Evolutionary conservation across 1,139 yeast species (phyloP), one percentile per base, ranked within the genome.

Genomic region (Yamadazyma spencermartinsiae): DNA sequence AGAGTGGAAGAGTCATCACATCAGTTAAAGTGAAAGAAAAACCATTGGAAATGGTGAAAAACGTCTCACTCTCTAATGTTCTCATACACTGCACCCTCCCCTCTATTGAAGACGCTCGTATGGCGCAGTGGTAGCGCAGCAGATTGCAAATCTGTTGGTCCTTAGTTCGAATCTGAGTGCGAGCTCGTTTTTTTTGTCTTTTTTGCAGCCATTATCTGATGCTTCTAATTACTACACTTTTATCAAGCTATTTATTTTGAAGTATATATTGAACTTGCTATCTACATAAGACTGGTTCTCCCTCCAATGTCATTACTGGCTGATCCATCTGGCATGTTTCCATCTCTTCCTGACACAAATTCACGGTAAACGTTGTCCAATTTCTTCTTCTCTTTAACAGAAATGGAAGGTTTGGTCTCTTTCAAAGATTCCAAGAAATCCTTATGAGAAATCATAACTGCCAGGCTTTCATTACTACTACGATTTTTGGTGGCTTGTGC

Each of bases 381-480:
- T 54, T 88, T 86, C 10, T 52, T 50, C 48, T 78, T 74, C 54
- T 92, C 98, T 14, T 80, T 76, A 1, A 68, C 62, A 0, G 97
- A 88, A 33, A 92, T 88, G 31, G 96, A 86, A 8, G 96, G 90
- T 49, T 86, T 88, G 0, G 97, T 88, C 44, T 86, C 95, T 19
- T 63, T 55, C 36, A 87, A 62, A 0, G 96, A 85, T 31, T 72
- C 74, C n/a, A 68, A 43, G 44, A 92, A 72, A 52, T 90, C 87
- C 1, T 57, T 60, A 11, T 72, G 69, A 6, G 67, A 60, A 10
- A 89, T 82, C 13, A 50, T 38, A 1, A 71, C 70, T 23, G 46
- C 53, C 31, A 52, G 51, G 2, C 57, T 50, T 9, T 45, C 47
- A 12, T 42, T 45, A 21, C 35, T 40, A 21, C 45, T 31, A 33